A percentile compares a stretch with the other conserved stretches of the same genome.
Evolutionary conservation across 306 rosid genomes (phyloP).

Genomic region (Lithocarpus polystachyus): DNA sequence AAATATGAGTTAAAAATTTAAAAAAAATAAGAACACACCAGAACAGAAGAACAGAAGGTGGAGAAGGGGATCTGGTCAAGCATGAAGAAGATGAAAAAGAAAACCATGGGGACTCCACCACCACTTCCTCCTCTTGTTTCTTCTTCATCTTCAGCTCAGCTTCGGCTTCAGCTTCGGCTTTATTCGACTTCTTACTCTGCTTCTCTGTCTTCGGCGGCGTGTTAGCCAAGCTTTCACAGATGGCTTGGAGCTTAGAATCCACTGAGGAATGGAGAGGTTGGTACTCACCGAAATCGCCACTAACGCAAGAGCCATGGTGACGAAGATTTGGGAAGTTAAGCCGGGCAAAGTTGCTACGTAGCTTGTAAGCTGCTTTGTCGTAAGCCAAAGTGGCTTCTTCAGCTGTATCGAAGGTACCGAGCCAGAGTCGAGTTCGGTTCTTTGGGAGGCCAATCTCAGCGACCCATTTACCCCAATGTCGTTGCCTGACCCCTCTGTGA

Average conservation of each 20-base stretch:
- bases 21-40: too few species aligned
- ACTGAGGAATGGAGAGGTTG: constrained; percentile 86
- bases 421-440: constrained; percentile 93
- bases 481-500: constrained; percentile 85
- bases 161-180: not conserved
- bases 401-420: constrained; percentile 91
- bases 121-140: too few species aligned
- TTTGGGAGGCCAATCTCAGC: constrained; percentile 96
- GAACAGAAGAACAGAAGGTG: too few species aligned
- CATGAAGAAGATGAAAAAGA: too few species aligned
- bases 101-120: too few species aligned
- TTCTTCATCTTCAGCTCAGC: too few species aligned
- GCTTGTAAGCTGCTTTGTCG: constrained; percentile 90
- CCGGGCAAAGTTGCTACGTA: constrained; percentile 87
- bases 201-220: constrained; percentile 50
- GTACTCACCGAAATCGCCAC: constrained; percentile 67
- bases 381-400: constrained; percentile 98
- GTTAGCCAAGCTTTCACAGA: constrained; percentile 77
- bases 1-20: too few species aligned
- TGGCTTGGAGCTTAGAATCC: constrained; percentile 90
- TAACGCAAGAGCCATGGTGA: constrained; percentile 55
- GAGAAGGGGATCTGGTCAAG: too few species aligned
- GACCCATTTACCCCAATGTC: constrained; percentile 99
- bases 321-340: constrained; percentile 82
- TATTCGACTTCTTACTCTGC: constrained; percentile 28